Base-by-base conservation (phyloP, 306 rosid species). In the Lithocarpus polystachyus region DNA sequence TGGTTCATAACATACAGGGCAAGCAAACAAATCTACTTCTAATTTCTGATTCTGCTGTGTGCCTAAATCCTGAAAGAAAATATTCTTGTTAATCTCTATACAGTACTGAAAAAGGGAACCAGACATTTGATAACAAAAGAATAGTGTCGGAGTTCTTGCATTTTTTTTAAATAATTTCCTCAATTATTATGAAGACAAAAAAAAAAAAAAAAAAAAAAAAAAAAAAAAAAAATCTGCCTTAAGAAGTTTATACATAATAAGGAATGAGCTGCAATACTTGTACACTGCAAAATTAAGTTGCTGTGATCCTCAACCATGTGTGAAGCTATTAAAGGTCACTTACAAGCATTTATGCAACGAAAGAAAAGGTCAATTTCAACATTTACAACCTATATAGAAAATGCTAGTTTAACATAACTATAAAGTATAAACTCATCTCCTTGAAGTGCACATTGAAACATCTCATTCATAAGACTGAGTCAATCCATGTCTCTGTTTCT, bases 1-100 rank as follows among this genome's bases (percentile, higher is more conserved):
- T 28, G 98, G 94, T 73, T 95, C 97, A 79, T 89, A 95, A 82
- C 99, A 91, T 40, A 95, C 78, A 1, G 99, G 97, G 82, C 99
- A 95, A 2, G 99, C 88, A 26, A 95, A 82, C 55, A 89, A 24
- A 60, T 95, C 96, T 19, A 22, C 65, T 51, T 84, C 80, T n/a
- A 64, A 55, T 48, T 62, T 89, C 78, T 79, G 90, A 79, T 75
- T 88, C 22, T 83, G 78, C 82, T 75, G 81, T 4, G 75, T 64
- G 73, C 74, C 77, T n/a, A 56, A 28, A 57, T 84, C 90, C 95
- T 90, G 89, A 80, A 71, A 61, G 53, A 15, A 79, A 78, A 67
- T 31, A 67, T 12, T n/a, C 75, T 68, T 45, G 23, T 48, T 24
- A 72, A 76, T 76, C n/a, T 48, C 48, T 23, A 60, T 14, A 73